A percentile compares a stretch with the other conserved stretches of the same genome.
These are phyloP conservation scores for Colletotrichum sp. DNA, from an alignment of 2,329 filamentous ascomycete species.

Conservation along the genomic window DNA sequence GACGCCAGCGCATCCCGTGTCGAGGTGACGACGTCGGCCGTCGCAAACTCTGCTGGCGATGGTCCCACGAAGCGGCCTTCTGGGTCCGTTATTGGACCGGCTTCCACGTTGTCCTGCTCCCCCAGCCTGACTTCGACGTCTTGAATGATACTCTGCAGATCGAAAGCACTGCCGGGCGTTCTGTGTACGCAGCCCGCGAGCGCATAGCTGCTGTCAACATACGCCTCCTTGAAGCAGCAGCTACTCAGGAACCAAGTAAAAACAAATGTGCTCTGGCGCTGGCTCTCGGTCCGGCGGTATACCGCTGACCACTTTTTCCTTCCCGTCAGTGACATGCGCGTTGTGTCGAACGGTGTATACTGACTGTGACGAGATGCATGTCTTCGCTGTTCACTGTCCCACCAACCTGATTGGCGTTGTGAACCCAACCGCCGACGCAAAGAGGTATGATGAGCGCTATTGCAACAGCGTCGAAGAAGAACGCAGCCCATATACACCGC, in stretches of 20 bases:
- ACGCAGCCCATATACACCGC: background rate
- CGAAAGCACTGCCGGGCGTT: background rate
- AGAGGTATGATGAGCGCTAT: background rate
- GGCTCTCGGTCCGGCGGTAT: background rate
- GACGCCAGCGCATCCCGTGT: background rate
- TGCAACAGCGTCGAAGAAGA: background rate
- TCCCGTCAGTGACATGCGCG: background rate
- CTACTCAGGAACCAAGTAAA: constrained; percentile 6
- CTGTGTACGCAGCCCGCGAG: background rate
- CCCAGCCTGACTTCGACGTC: background rate
- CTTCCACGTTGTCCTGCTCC: background rate
- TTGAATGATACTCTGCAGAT: background rate
- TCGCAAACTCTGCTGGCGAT: background rate
- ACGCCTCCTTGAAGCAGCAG: background rate
- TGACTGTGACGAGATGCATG: constrained; percentile 1
- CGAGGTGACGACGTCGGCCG: background rate
- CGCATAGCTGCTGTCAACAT: background rate
- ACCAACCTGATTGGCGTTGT: background rate
- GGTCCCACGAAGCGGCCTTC: background rate
- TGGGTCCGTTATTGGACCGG: background rate
- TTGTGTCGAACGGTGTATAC: background rate
- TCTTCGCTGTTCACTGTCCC: background rate
- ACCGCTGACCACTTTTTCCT: background rate
- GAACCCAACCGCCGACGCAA: constrained; percentile 5
- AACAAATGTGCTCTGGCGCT: background rate